Base-by-base conservation (phyloP, 1,284 basidiomycete genomes). In the Neotropicomus parvogracilis region DNA sequence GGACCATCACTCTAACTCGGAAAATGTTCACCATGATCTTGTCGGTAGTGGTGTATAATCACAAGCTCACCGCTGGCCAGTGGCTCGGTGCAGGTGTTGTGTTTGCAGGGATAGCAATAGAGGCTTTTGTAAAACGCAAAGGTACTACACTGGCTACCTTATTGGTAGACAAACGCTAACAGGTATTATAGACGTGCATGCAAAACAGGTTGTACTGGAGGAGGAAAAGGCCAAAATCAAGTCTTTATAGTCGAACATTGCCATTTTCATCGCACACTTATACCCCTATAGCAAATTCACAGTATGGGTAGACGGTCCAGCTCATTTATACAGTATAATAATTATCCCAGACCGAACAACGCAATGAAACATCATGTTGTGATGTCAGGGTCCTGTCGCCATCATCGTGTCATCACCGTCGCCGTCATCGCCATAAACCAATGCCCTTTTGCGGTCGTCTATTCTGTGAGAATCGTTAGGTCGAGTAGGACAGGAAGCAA, bases 11-110 rank as follows among this genome's bases (percentile, higher is more conserved):
- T 1, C 79, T 99, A 47, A 99, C 95, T n/a, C 80, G 97, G 49
- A 99, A 99, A 71, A 75, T 99, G 64, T 97, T 97, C 67, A 98
- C 95, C 5, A 99, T 99, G 95, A 76, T 99, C 12, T 76, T 99
- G 31, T 95, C 91, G 7, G 94, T 99, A 5, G 67, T 95, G 21
- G 81, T 98, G 1, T 99, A 97, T 68, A 85, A 91, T 58, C 95
- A 99, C 70, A 80, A 77, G 54, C 75, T 99, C 44, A 86, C 86
- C 0, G 51, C 64, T 0, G 89, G 93, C 1, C 97, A 99, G 70
- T 99, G 97, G 97, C 59, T 80, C 3, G 97, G 95, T 14, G 85
- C 95, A 0, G 85, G 70, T 1, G 83, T 95, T 26, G 97, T 99
- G 4, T 98, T 99, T 68, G 81, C 82, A 4, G 95, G 93, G 1